Evolutionary conservation across 768 basidiomycete genomes (phyloP).

Genomic region (Mycena polygramma): DNA sequence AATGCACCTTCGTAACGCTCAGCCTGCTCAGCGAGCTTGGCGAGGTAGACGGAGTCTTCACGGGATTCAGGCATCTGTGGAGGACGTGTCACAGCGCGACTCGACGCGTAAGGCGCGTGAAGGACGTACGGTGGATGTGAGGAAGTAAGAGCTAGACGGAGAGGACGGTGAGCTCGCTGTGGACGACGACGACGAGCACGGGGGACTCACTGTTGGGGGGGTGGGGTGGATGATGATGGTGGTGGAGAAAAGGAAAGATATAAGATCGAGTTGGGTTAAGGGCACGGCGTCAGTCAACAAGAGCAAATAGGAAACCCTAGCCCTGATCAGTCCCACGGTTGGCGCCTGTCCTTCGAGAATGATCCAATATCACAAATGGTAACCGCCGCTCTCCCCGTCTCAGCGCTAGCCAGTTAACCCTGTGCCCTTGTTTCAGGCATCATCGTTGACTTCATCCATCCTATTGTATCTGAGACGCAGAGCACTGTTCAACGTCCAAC

Average conservation of each 20-base stretch:
- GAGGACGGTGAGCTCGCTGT: slow-evolving; percentile 28
- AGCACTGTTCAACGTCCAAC: background rate
- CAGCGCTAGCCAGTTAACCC: background rate
- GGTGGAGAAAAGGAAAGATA: slow-evolving; percentile 8
- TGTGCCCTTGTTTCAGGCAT: background rate
- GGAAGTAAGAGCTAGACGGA: slow-evolving; percentile 32
- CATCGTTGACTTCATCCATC: background rate
- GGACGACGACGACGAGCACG: slow-evolving; percentile 18
- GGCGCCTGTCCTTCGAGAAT: background rate
- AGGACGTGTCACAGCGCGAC: slow-evolving; percentile 42
- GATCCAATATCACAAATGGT: background rate
- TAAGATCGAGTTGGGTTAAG: background rate
- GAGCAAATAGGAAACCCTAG: background rate
- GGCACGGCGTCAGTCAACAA: background rate
- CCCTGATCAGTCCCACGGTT: background rate
- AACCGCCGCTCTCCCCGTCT: background rate
- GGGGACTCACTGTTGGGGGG: slow-evolving; percentile 16
- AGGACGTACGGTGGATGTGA: slow-evolving; percentile 56
- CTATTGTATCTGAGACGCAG: background rate
- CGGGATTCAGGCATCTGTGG: slow-evolving; percentile 85
- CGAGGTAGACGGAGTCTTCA: slow-evolving; percentile 99
- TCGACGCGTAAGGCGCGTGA: slow-evolving; percentile 56
- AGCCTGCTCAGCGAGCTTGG: slow-evolving; percentile 99
- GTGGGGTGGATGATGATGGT: slow-evolving; percentile 24
- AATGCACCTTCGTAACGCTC: slow-evolving; percentile 96